Conservation (phyloP, 805 yeast genomes). For the Candida anglica region DNA sequence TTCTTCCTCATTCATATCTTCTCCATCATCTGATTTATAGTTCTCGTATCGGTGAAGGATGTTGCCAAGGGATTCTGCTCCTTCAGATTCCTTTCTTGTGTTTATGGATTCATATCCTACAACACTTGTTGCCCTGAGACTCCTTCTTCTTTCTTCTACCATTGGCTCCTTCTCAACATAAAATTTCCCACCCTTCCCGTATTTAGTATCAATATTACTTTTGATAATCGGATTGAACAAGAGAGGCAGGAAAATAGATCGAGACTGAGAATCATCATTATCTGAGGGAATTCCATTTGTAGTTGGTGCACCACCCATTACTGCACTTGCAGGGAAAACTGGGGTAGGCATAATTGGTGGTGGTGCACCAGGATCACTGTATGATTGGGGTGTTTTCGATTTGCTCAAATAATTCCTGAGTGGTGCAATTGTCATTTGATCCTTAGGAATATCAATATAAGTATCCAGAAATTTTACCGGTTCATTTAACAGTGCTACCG, state of each 20-base stretch:
- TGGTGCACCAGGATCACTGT: slow-evolving; percentile 84
- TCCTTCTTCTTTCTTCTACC: slow-evolving; percentile 14
- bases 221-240: slow-evolving; percentile 77
- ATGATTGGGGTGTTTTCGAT: slow-evolving; percentile 40
- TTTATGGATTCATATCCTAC: slow-evolving; percentile 13
- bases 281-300: slow-evolving; percentile 3
- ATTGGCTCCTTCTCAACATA: slow-evolving; percentile 48
- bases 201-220: slow-evolving; percentile 76
- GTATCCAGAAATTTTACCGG: no score
- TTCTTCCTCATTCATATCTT: slow-evolving; percentile 17
- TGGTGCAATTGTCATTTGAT: slow-evolving; percentile 47
- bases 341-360: slow-evolving; percentile 56
- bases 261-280: slow-evolving; percentile 14
- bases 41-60: no score
- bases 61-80: background rate
- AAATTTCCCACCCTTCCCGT: slow-evolving; percentile 86
- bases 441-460: slow-evolving; percentile 50
- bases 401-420: slow-evolving; percentile 1
- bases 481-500: no score
- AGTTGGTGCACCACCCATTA: slow-evolving; percentile 4
- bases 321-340: slow-evolving; percentile 24
- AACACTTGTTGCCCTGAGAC: slow-evolving; percentile 33
- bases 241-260: slow-evolving; percentile 78
- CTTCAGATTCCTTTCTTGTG: background rate
- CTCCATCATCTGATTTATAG: slow-evolving; percentile 3